Evolutionary conservation across 2,329 filamentous ascomycete species (phyloP).

Genomic region (Ampelomyces quisqualis): DNA sequence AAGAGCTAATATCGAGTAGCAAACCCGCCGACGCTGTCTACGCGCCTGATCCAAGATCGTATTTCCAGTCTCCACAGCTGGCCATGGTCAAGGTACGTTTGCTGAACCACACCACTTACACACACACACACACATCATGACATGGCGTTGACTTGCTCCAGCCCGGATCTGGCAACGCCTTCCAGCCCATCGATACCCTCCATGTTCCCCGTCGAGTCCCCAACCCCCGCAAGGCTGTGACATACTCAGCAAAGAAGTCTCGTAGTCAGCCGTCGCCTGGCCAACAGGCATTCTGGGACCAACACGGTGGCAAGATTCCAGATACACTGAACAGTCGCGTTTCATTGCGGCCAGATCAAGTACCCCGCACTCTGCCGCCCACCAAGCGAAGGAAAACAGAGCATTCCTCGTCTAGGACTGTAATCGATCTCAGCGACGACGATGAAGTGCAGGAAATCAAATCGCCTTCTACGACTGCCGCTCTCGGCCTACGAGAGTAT

Average conservation of each 20-base stretch:
- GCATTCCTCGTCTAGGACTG: background rate
- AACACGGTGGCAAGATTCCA: background rate
- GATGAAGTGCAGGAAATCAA: constrained; percentile 11
- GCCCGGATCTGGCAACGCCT: constrained; percentile 1
- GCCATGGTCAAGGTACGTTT: constrained; percentile 12
- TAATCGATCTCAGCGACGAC: constrained; percentile 18
- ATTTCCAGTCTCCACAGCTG: background rate
- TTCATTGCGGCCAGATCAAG: background rate
- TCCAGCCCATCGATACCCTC: constrained; percentile 5
- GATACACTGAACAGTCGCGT: constrained; percentile 1
- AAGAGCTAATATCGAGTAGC: constrained; percentile 14
- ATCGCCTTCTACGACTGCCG: background rate
- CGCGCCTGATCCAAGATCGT: constrained; percentile 12
- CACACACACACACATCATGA: background rate
- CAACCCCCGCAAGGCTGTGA: constrained; percentile 8
- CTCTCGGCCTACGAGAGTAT: background rate
- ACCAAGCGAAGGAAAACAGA: constrained; percentile 24
- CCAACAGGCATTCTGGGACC: background rate
- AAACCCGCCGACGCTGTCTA: constrained; percentile 21
- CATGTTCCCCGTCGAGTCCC: constrained; percentile 2
- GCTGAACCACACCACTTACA: too few relatives aligned
- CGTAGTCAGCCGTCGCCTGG: constrained; percentile 4
- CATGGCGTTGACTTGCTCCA: constrained; percentile 3
- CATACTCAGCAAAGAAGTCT: constrained; percentile 13
- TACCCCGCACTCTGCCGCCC: background rate